Base-by-base conservation (phyloP, 2,329 filamentous ascomycete species). In the Pyricularia pennisetigena region DNA sequence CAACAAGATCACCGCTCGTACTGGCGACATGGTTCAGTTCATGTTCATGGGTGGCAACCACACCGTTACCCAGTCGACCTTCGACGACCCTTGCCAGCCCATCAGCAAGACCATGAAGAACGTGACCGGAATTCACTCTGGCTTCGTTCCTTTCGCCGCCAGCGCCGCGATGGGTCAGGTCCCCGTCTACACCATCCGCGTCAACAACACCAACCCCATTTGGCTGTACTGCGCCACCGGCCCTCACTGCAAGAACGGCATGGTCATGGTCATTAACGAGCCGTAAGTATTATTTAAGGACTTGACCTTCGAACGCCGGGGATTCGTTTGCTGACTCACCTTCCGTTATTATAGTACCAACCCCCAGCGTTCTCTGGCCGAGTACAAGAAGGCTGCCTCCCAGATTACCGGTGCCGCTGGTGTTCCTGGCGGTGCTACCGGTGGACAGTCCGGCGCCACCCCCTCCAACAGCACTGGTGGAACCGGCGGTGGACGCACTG, bases 211-310 rank as follows among this genome's bases (percentile, higher is more conserved):
- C 63, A 89, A 84, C 68, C 91, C 92, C 32, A 82, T 94, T 71
- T 95, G 92, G 91, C 80, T 91, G 71, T 94, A 90, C 83, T 94
- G 91, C 80, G 88, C 87, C 32, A 89, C 93, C 77, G 87, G 76
- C 64, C 86, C 83, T 74, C 92, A 95, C 80, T 95, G 91, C 78
- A 86, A 93, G 77, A 79, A 76, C 65, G 90, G 90, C 70, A 93
- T 93, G 89, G 83, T 85, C 69, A 89, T 91, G 81, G 90, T 91
- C 35, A 88, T 93, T 75, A 93, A 94, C 78, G 86, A 86, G 79
- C 83, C 89, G 88, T 90, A 79, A 79, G 88, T 79, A 26, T 5
- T n/a, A 1, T 10, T 49, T n/a, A n/a, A n/a, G n/a, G n/a, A n/a
- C n/a, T n/a, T n/a, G n/a, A n/a, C n/a, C n/a, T n/a, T n/a, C n/a